Evolutionary conservation across 2,329 filamentous ascomycete genomes (phyloP).

Genomic region (Ascochyta pisi): DNA sequence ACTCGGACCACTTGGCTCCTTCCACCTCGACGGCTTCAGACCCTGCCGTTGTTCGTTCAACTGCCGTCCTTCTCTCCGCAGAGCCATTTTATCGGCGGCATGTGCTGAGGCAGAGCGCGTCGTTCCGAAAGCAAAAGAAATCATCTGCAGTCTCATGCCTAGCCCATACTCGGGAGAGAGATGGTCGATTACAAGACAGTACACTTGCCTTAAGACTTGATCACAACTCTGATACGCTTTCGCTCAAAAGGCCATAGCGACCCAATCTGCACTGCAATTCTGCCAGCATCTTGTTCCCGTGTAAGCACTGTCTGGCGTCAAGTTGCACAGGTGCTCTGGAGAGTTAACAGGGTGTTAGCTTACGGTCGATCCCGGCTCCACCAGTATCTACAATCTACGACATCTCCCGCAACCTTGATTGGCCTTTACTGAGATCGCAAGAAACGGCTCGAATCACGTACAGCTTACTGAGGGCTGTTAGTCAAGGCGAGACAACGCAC

Average conservation of each 20-base stretch:
- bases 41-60: not conserved
- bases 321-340: not conserved
- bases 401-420: slow-evolving; percentile 9
- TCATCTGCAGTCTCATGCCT: not conserved
- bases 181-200: not conserved
- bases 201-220: slow-evolving; percentile 6
- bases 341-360: slow-evolving; percentile 1
- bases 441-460: slow-evolving; percentile 16
- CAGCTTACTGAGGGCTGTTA: slow-evolving; percentile 45
- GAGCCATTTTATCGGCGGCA: not conserved
- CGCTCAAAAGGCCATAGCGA: not conserved
- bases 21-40: not conserved
- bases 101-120: too few species aligned
- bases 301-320: not conserved
- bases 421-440: not conserved
- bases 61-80: not conserved
- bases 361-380: slow-evolving; percentile 10
- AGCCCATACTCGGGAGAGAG: not conserved
- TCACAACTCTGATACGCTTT: not conserved
- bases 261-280: not conserved
- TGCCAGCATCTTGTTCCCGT: not conserved
- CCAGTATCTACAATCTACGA: slow-evolving; percentile 10
- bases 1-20: not conserved
- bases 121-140: not conserved
- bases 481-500: slow-evolving; percentile 39